These are phyloP conservation scores for Ophiorrhiza pumila DNA, from an alignment of 257 asterid genomes.

Conservation along the genomic window DNA sequence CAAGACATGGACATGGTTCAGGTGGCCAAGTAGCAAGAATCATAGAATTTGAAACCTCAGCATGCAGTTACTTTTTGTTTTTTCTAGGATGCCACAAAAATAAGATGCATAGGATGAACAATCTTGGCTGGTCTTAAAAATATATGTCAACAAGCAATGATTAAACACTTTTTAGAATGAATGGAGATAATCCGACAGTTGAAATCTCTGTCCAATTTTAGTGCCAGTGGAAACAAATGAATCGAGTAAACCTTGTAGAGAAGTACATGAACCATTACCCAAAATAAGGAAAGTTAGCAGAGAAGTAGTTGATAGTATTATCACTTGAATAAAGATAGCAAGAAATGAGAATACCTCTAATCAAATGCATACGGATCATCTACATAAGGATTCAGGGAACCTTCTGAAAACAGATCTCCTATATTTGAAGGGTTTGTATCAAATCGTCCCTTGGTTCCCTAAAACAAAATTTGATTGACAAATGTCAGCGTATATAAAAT, in stretches of 20 bases:
- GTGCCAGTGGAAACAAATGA: background rate
- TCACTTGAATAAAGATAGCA: background rate
- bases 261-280: background rate
- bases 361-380: conserved; percentile 97
- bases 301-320: background rate
- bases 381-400: conserved; percentile 89
- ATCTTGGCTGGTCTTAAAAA: background rate
- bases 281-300: background rate
- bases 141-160: background rate
- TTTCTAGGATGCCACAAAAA: background rate
- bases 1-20: conserved; percentile 3
- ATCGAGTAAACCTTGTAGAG: background rate
- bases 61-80: background rate
- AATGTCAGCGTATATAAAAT: background rate
- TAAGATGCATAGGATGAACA: background rate
- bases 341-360: conserved; percentile 53
- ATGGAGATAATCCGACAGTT: background rate
- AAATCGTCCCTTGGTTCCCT: conserved; percentile 51
- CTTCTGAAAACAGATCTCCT: conserved; percentile 92
- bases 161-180: background rate
- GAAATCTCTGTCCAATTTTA: background rate
- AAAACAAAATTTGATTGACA: conserved; percentile 5
- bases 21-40: background rate
- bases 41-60: background rate
- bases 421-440: conserved; percentile 64